These are phyloP conservation scores for Eutypella sp. DNA, from an alignment of 2,329 filamentous ascomycete genomes.

Conservation along the genomic window DNA sequence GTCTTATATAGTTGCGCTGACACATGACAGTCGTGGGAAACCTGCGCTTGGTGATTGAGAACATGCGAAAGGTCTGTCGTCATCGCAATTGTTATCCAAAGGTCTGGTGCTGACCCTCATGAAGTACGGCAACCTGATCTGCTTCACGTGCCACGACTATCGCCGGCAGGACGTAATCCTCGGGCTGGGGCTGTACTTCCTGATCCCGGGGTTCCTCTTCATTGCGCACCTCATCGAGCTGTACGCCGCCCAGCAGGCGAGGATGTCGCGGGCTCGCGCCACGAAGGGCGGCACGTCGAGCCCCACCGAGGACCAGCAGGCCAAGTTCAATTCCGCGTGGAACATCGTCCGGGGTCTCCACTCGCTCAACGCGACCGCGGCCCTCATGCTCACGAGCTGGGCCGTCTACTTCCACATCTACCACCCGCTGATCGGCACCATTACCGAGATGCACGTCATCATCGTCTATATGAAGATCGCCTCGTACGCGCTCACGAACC, in stretches of 20 bases:
- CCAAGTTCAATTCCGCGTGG: slow-evolving; percentile 73
- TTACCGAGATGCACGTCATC: slow-evolving; percentile 86
- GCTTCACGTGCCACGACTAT: slow-evolving; percentile 84
- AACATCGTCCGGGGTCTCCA: slow-evolving; percentile 74
- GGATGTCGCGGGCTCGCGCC: slow-evolving; percentile 53
- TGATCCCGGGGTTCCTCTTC: slow-evolving; percentile 87
- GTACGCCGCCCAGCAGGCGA: slow-evolving; percentile 74
- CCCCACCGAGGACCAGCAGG: slow-evolving; percentile 56
- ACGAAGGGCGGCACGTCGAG: slow-evolving; percentile 42
- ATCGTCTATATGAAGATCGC: slow-evolving; percentile 95
- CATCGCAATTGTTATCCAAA: slow-evolving; percentile 7
- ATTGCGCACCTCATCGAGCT: slow-evolving; percentile 87
- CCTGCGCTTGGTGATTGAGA: slow-evolving; percentile 89
- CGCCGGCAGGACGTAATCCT: slow-evolving; percentile 70
- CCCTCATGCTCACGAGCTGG: slow-evolving; percentile 73
- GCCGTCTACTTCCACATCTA: slow-evolving; percentile 88
- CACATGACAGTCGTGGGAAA: slow-evolving; percentile 75
- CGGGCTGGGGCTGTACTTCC: slow-evolving; percentile 73
- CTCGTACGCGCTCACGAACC: slow-evolving; percentile 94
- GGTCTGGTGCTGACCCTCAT: slow-evolving; percentile 9
- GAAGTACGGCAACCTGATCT: slow-evolving; percentile 91
- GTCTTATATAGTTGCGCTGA: slow-evolving; percentile 6
- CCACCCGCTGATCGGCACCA: slow-evolving; percentile 87
- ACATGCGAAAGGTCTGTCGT: slow-evolving; percentile 74
- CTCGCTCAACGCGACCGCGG: slow-evolving; percentile 75